phyloP scores from a whole-genome alignment of 2,329 filamentous ascomycete genomes.

The Ophiostoma sp. region DNA sequence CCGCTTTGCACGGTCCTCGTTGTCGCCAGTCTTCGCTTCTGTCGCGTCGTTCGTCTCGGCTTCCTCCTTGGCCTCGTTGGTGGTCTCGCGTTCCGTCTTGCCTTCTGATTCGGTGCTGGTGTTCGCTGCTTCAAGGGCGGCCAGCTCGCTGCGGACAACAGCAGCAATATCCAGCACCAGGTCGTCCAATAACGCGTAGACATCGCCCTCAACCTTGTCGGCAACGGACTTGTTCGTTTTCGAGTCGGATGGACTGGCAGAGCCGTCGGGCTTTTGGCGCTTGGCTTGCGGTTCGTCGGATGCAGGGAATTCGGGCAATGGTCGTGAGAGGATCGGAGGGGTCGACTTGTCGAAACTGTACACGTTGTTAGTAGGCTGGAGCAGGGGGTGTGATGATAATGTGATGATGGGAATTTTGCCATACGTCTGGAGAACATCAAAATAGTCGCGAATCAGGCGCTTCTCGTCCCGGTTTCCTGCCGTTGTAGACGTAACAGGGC shows the following conservation, averaged over 20 bases:
- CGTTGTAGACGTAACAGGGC: conserved; percentile 29
- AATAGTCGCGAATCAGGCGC: conserved; percentile 44
- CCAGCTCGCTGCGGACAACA: conserved; percentile 41
- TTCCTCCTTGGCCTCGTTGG: background rate
- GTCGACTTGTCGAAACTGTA: conserved; percentile 53
- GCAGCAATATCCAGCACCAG: conserved; percentile 58
- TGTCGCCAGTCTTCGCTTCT: background rate
- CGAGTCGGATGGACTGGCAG: conserved; percentile 37
- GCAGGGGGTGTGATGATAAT: background rate
- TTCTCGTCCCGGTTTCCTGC: conserved; percentile 36
- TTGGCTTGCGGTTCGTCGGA: conserved; percentile 58
- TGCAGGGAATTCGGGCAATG: conserved; percentile 46
- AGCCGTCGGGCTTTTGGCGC: conserved; percentile 58
- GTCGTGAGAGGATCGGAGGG: conserved; percentile 57
- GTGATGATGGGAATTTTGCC: conserved; percentile 21
- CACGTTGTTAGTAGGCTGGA: background rate
- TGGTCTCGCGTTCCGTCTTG: background rate
- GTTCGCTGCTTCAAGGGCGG: conserved; percentile 44
- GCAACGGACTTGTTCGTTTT: conserved; percentile 42
- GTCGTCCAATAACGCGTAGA: conserved; percentile 64
- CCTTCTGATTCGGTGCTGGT: background rate
- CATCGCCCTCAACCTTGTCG: conserved; percentile 53
- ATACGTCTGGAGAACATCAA: conserved; percentile 47
- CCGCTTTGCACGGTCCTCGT: conserved; percentile 33
- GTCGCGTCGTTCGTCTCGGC: background rate